Evolutionary conservation across 2,329 filamentous ascomycete species (phyloP).

Genomic region (Dactylellina haptotyla): DNA sequence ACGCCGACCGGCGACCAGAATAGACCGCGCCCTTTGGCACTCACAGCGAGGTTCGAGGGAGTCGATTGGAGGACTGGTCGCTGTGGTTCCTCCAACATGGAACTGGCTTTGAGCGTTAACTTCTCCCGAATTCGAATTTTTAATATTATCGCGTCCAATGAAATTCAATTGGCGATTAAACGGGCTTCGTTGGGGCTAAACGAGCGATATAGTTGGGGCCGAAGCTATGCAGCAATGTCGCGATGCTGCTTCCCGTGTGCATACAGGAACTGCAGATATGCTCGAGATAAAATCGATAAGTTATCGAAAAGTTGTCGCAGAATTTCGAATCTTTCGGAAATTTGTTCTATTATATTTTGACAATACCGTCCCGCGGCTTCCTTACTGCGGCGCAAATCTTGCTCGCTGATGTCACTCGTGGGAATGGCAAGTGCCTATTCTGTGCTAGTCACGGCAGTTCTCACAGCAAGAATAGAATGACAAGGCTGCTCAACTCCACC

Average conservation of each 20-base stretch:
- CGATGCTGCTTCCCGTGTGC: too few relatives aligned
- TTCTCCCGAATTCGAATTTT: background rate
- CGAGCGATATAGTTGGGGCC: too few relatives aligned
- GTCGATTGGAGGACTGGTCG: background rate
- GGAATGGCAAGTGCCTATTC: conserved; percentile 5
- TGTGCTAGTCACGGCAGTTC: conserved; percentile 32
- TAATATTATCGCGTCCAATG: background rate
- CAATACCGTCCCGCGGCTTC: background rate
- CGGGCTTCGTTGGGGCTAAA: too few relatives aligned
- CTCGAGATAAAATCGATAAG: too few relatives aligned
- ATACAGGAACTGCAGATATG: too few relatives aligned
- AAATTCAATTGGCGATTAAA: too few relatives aligned
- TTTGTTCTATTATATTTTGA: background rate
- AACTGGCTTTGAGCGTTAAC: background rate
- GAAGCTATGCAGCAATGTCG: too few relatives aligned
- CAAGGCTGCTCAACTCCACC: background rate
- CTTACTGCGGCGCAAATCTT: background rate
- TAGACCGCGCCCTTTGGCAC: background rate
- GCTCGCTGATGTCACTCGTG: conserved; percentile 23
- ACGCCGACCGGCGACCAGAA: too few relatives aligned
- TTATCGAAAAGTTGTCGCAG: too few relatives aligned
- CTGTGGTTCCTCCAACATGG: conserved; percentile 1
- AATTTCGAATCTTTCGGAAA: too few relatives aligned
- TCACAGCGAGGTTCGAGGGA: conserved; percentile 16
- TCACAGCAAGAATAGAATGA: conserved; percentile 5